Percentiles rank a stretch among this genome's conserved stretches.
Conservation (phyloP, 176 grass and related monocot species). For the Triticum turgidum region DNA sequence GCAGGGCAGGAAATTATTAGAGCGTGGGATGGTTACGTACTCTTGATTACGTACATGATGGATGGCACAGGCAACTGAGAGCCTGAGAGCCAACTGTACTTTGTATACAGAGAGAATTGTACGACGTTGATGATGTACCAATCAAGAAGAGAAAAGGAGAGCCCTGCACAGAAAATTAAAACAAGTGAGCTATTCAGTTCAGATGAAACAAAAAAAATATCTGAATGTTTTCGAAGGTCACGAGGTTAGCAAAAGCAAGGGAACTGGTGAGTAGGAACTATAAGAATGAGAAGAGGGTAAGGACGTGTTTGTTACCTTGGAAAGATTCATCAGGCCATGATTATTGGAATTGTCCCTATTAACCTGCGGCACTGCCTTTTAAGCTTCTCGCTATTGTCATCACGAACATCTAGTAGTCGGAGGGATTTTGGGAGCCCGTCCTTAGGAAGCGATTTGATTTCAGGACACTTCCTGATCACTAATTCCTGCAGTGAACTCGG, state of each 20-base stretch:
- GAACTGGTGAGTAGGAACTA: background rate
- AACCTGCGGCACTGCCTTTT: slow-evolving; percentile 1
- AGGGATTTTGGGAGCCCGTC: too few relatives aligned
- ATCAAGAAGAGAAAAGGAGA: background rate
- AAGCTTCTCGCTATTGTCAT: background rate
- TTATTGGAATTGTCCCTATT: background rate
- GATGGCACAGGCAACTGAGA: too few relatives aligned
- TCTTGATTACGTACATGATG: too few relatives aligned
- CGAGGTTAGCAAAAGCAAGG: background rate
- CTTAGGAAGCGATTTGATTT: too few relatives aligned
- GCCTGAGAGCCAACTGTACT: too few relatives aligned
- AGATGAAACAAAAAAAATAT: background rate
- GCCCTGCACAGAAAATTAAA: background rate
- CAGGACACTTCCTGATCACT: fast-evolving
- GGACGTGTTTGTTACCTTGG: background rate
- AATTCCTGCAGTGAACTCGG: background rate
- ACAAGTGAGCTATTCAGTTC: background rate
- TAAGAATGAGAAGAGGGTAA: background rate
- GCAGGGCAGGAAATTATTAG: too few relatives aligned
- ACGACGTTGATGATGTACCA: background rate
- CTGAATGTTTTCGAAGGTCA: background rate
- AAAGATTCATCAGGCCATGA: background rate
- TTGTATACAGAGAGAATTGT: background rate
- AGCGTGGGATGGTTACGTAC: too few relatives aligned
- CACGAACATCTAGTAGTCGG: fast-evolving